Evolutionary conservation across 73 alveolate species (phyloP).

Genomic region (Blepharisma stoltei): DNA sequence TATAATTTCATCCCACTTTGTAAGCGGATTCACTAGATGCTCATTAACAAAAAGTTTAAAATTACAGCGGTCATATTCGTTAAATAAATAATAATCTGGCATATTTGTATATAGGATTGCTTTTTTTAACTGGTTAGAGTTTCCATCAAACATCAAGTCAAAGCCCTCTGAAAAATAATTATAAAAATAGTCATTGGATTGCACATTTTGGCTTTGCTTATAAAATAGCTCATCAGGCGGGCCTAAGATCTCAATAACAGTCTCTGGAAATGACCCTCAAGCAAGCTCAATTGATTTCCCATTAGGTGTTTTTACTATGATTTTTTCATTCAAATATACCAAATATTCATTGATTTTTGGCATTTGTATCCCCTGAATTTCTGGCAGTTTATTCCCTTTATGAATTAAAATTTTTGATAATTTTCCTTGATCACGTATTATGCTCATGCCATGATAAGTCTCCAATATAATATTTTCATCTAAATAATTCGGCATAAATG

Average conservation of each 20-base stretch:
- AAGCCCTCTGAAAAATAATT: constrained; percentile 38
- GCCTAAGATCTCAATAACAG: background rate
- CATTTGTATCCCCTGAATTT: too few species aligned
- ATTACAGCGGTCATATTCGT: constrained; percentile 26
- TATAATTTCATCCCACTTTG: background rate
- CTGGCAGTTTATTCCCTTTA: background rate
- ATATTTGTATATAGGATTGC: constrained; percentile 18
- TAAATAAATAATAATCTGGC: constrained; percentile 15
- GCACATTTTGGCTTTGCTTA: background rate
- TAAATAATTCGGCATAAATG: background rate
- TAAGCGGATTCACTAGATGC: background rate
- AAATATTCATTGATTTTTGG: background rate
- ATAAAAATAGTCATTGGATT: constrained; percentile 41
- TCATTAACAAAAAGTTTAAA: background rate
- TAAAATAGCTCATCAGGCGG: background rate
- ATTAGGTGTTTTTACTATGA: background rate
- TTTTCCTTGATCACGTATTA: too few species aligned
- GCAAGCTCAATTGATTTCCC: background rate
- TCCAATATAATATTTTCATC: too few species aligned
- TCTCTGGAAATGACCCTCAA: background rate
- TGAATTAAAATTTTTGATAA: constrained; percentile 12
- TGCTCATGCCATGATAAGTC: too few species aligned
- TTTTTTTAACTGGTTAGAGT: background rate
- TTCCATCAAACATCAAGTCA: constrained; percentile 30
- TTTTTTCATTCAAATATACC: background rate